These are phyloP conservation scores for Xylaria sp. DNA, from an alignment of 2,329 filamentous ascomycete genomes.

Conservation along the genomic window DNA sequence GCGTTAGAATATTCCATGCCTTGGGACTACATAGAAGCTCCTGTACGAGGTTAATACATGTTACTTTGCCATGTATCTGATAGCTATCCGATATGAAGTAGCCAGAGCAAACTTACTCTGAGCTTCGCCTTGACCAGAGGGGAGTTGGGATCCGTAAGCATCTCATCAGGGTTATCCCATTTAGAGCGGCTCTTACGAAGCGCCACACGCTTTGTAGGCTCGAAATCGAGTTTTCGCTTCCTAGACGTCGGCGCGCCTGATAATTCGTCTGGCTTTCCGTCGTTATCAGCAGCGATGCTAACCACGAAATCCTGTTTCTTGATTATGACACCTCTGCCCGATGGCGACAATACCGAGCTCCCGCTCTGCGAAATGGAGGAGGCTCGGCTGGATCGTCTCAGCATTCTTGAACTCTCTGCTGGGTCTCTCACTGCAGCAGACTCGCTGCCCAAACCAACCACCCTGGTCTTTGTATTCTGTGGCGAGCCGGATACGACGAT, in stretches of 20 bases:
- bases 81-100: background rate
- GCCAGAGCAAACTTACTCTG: slow-evolving; percentile 46
- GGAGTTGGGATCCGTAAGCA: slow-evolving; percentile 52
- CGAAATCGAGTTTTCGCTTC: slow-evolving; percentile 42
- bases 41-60: slow-evolving; percentile 34
- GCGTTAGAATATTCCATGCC: slow-evolving; percentile 54
- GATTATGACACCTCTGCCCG: slow-evolving; percentile 24
- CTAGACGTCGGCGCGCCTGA: slow-evolving; percentile 40
- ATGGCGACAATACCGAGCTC: slow-evolving; percentile 4
- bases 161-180: slow-evolving; percentile 48
- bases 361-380: slow-evolving; percentile 34
- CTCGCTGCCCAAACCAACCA: background rate
- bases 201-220: slow-evolving; percentile 45
- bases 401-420: background rate
- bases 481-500: slow-evolving; percentile 11
- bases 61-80: background rate
- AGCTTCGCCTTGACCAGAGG: slow-evolving; percentile 52
- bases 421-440: background rate
- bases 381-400: slow-evolving; percentile 11
- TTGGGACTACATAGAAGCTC: slow-evolving; percentile 52
- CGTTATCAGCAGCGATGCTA: slow-evolving; percentile 17
- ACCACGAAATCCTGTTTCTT: slow-evolving; percentile 36
- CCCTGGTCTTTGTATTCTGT: slow-evolving; percentile 5
- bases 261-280: slow-evolving; percentile 37
- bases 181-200: slow-evolving; percentile 45